Base-by-base conservation (phyloP, 345 rosid genomes). In the Aethionema arabicum region DNA sequence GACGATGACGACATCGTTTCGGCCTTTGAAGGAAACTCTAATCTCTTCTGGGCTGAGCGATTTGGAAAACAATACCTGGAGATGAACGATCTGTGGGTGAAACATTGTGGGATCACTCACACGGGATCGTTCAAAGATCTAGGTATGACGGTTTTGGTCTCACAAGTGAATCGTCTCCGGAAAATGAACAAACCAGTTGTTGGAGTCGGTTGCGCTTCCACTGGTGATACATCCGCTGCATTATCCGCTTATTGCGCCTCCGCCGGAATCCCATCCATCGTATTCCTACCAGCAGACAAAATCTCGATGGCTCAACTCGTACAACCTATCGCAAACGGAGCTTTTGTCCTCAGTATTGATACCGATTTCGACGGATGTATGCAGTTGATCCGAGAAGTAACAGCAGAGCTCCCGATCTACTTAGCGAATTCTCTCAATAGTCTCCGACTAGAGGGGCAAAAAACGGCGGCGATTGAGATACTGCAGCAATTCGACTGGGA, bases 301-400 rank as follows among this genome's bases (percentile, higher is more conserved):
- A 90, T 90, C 64, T 90, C 95, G 11, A 78, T 85, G 52, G 97
- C 97, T 11, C 97, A 90, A 67, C 55, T 90, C 49, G 95, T 90
- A 1, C 95, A 90, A 46, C 97, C 95, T 0, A 90, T 90, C 0
- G 97, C 97, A 0, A 90, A 86, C 36, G 91, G 97, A 11, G 97
- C 97, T 0, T 90, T 90, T 14, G 95, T 90, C 27, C 61, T 90
- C 15, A 90, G 95, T 39, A 70, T 90, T 0, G 91, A 90, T 36
- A 85, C 95, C 0, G 91, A 90, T 74, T 90, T 90, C 3, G 97
- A 90, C 33, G 97, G 95, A 1, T 90, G 97, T 21, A 90, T 87
- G 95, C 75, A 87, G 70, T 29, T 90, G 40, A 90, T 90, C 8
- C 47, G 95, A 48, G 88, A 87, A 70, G 80, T 90, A 9, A 90